Evolutionary conservation across 805 yeast species (phyloP).

Genomic region (Metschnikowia cubensis): DNA sequence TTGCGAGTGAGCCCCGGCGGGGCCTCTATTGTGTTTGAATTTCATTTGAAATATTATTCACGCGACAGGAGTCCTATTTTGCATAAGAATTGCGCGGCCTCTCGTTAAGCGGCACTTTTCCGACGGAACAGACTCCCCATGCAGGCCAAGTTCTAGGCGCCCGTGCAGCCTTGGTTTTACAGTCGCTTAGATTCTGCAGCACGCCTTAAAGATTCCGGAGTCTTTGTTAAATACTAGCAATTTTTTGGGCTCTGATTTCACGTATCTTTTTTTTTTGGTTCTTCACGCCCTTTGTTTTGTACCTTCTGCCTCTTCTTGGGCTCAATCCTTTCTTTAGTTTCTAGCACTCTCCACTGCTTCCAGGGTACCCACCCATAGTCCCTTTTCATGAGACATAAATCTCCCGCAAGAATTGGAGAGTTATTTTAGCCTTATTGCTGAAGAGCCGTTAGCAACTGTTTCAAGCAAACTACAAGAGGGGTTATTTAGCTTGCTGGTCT

Average conservation of each 20-base stretch:
- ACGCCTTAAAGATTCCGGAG: background rate
- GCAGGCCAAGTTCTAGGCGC: background rate
- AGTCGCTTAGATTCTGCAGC: constrained; percentile 1
- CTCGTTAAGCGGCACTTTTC: background rate
- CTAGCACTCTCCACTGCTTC: background rate
- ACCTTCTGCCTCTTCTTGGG: background rate
- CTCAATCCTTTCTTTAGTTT: background rate
- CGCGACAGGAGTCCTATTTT: background rate
- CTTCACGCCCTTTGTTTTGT: no score
- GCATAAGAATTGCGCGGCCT: background rate
- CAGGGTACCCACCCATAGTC: background rate
- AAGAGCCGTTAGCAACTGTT: background rate
- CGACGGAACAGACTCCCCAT: background rate
- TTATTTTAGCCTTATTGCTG: background rate
- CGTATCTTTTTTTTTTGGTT: background rate
- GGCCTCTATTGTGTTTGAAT: background rate
- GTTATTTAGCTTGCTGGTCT: background rate
- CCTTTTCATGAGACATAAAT: background rate
- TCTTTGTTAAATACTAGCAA: background rate
- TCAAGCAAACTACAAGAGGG: background rate
- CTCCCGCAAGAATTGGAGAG: background rate
- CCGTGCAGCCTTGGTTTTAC: background rate
- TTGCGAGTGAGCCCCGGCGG: background rate
- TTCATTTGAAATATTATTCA: background rate
- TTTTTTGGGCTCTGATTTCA: background rate